phyloP scores from a whole-genome alignment of 495 filamentous ascomycete species.

The Penicillium ucsense region DNA sequence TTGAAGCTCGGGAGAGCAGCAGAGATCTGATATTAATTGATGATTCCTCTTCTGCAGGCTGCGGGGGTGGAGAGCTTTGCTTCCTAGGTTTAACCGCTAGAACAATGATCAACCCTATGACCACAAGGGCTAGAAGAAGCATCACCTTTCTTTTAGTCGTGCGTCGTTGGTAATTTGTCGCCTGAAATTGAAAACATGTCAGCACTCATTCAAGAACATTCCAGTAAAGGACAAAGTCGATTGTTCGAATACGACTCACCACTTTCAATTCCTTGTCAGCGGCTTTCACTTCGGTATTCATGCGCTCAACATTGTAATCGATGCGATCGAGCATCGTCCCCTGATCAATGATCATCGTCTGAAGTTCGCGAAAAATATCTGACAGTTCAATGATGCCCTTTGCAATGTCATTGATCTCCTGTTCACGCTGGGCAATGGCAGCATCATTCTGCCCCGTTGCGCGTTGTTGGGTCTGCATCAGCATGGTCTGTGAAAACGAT shows the following conservation, averaged over 20 bases:
- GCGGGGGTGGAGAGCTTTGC: slow-evolving; percentile 15
- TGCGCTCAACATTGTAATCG: slow-evolving; percentile 94
- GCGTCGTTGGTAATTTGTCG: slow-evolving; percentile 78
- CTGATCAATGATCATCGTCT: slow-evolving; percentile 96
- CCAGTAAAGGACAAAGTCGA: background rate
- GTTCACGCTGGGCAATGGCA: slow-evolving; percentile 82
- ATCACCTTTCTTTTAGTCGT: slow-evolving; percentile 87
- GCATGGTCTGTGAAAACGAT: slow-evolving; percentile 79
- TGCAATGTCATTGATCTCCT: slow-evolving; percentile 96
- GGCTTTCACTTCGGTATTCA: slow-evolving; percentile 79
- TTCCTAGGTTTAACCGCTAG: slow-evolving; percentile 74
- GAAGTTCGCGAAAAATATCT: slow-evolving; percentile 92
- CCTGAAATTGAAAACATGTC: slow-evolving; percentile 31
- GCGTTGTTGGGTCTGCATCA: slow-evolving; percentile 64
- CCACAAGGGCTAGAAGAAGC: slow-evolving; percentile 70
- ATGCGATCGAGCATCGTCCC: slow-evolving; percentile 96
- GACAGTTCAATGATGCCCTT: slow-evolving; percentile 95
- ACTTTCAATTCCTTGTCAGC: slow-evolving; percentile 87
- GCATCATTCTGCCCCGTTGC: slow-evolving; percentile 68
- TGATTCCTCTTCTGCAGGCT: slow-evolving; percentile 16
- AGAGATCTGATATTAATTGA: slow-evolving; percentile 19
- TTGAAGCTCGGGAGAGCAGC: slow-evolving; percentile 4
- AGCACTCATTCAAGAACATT: background rate
- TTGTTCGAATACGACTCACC: slow-evolving; percentile 32
- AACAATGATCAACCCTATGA: slow-evolving; percentile 79